Evolutionary conservation across 345 rosid genomes (phyloP), one percentile per base, ranked within the genome.

Genomic region (Linum tenue): DNA sequence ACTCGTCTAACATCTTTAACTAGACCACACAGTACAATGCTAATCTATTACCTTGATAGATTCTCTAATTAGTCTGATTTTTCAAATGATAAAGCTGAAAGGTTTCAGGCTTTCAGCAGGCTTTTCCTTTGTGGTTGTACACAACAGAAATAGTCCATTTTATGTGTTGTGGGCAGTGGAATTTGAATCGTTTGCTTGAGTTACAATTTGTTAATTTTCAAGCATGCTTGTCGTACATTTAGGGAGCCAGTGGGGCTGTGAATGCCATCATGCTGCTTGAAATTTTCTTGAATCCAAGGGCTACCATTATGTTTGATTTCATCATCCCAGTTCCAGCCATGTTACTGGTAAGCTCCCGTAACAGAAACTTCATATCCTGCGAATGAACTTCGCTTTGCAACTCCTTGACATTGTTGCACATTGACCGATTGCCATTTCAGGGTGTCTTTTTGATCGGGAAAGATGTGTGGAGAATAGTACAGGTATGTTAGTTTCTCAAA

Each of bases 241-340:
- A 92, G 91, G 98, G 97, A 0, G 92, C 97, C 15, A 92, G 96
- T 65, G 98, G 92, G 62, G 96, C 97, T 31, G 97, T 92, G 67
- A 86, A 86, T 73, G 99, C 97, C 65, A 85, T 92, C 69, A 79
- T 90, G 86, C 81, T 90, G 73, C 95, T 92, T 11, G 82, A 83
- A 62, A 92, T 92, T 80, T 86, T 92, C 80, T 74, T 92, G 69
- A 68, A 81, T 74, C 97, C 98, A 53, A 88, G 37, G 63, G 83
- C 94, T 22, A 92, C 92, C 42, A 64, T 92, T 16, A 81, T 75
- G 78, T 50, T 92, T 0, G 85, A 89, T 0, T 86, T 89, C 65
- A 63, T 92, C 64, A 77, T 92, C 65, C 98, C 98, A 9, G 84
- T 89, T 72, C 98, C 95, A 16, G 98, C 98, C 59, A 80, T 84